Conservation (phyloP, 2,329 filamentous ascomycete genomes). For the Penicillium sp. region DNA sequence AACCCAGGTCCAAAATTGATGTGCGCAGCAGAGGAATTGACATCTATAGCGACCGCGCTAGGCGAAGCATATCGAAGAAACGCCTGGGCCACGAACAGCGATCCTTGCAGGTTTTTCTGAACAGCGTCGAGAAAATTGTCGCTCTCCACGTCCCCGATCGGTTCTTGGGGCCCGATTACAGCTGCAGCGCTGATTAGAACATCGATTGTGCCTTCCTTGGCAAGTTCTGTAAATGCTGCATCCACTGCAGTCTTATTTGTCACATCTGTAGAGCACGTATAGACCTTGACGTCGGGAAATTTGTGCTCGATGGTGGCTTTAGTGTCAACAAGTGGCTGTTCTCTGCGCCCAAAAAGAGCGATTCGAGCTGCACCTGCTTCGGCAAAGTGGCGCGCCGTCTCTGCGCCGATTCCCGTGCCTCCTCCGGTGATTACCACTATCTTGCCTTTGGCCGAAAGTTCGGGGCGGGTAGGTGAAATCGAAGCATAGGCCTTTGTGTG, state of each 20-base stretch:
- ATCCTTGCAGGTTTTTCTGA: constrained; percentile 7
- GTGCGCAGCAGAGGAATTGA: constrained; percentile 28
- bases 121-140: constrained; percentile 34
- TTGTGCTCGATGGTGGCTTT: constrained; percentile 41
- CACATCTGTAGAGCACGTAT: constrained; percentile 24
- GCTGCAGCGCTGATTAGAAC: constrained; percentile 49
- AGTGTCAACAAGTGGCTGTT: constrained; percentile 39
- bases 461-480: constrained; percentile 46
- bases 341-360: constrained; percentile 49
- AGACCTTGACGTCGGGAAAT: constrained; percentile 40
- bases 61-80: constrained; percentile 47
- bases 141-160: constrained; percentile 32
- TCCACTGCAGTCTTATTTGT: constrained; percentile 4
- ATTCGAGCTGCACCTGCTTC: constrained; percentile 50
- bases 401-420: constrained; percentile 52
- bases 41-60: constrained; percentile 11
- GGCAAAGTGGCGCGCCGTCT: constrained; percentile 50
- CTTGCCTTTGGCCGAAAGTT: constrained; percentile 47
- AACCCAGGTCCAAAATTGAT: constrained; percentile 31
- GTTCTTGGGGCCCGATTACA: constrained; percentile 30
- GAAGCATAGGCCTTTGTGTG: constrained; percentile 21
- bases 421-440: constrained; percentile 51
- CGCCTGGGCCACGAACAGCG: constrained; percentile 7
- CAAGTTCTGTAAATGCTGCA: constrained; percentile 1
- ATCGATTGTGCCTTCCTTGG: constrained; percentile 33